Conservation (phyloP, 805 yeast species). For the Wickerhamiella musiphila region DNA sequence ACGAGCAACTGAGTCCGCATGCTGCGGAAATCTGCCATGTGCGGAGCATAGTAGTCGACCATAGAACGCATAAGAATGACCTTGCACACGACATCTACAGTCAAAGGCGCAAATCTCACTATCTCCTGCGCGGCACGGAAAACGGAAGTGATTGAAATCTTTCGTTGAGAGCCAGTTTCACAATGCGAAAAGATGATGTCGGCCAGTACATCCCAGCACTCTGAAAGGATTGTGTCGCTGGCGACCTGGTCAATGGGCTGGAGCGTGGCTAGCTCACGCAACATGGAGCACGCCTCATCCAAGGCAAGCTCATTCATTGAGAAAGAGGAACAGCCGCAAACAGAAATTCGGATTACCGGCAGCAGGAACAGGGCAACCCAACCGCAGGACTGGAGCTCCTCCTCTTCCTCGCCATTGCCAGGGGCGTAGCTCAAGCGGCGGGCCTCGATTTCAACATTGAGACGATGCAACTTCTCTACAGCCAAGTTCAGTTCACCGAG, state of each 20-base stretch:
- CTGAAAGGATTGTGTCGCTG: slow-evolving; percentile 5
- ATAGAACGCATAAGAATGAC: slow-evolving; percentile 9
- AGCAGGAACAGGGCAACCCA: slow-evolving; percentile 10
- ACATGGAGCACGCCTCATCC: slow-evolving; percentile 10
- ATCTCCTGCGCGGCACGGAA: slow-evolving; percentile 8
- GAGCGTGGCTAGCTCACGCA: slow-evolving; percentile 3
- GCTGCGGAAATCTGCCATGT: slow-evolving; percentile 6
- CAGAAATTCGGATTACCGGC: slow-evolving; percentile 7
- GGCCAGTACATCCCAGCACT: slow-evolving; percentile 13
- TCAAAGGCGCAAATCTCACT: slow-evolving; percentile 6
- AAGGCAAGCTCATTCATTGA: slow-evolving; percentile 2
- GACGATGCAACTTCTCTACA: slow-evolving; percentile 4
- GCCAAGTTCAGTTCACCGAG: slow-evolving; percentile 10
- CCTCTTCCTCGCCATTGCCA: slow-evolving; percentile 5
- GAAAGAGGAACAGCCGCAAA: slow-evolving; percentile 1
- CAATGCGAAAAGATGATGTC: slow-evolving; percentile 10
- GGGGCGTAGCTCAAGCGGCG: too few species aligned
- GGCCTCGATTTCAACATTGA: too few species aligned
- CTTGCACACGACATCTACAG: slow-evolving; percentile 8
- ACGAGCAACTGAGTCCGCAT: slow-evolving; percentile 9
- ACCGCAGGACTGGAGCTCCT: slow-evolving; percentile 4
- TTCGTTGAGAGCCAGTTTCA: slow-evolving; percentile 2
- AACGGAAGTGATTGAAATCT: too few species aligned
- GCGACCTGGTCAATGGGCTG: slow-evolving; percentile 2
- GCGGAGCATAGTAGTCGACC: slow-evolving; percentile 4